A percentile compares a stretch with the other conserved stretches of the same genome.
Conservation (phyloP, 441 rosid genomes). For the Populus tomentosa region DNA sequence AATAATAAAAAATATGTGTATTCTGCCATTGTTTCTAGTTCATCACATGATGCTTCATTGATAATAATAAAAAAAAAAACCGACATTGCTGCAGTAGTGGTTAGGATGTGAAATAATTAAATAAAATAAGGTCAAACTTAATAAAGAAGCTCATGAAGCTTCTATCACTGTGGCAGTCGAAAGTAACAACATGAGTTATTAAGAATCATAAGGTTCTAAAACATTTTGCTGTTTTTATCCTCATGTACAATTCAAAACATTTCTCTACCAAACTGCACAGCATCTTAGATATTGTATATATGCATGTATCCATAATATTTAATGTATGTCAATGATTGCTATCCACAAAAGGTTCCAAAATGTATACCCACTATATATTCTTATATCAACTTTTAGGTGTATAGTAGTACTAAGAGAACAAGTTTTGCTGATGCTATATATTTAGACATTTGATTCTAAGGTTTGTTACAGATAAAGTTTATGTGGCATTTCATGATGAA, state of each 20-base stretch:
- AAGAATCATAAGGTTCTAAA: neutral
- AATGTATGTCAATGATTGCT: too few species aligned
- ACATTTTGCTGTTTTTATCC: too few species aligned
- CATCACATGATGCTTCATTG: constrained; percentile 1
- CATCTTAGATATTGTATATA: too few species aligned
- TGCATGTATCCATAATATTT: too few species aligned
- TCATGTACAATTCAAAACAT: too few species aligned
- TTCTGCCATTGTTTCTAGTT: neutral
- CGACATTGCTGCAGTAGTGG: neutral
- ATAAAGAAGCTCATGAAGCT: too few species aligned
- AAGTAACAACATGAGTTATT: neutral
- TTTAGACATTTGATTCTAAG: neutral
- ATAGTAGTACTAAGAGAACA: too few species aligned
- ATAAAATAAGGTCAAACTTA: neutral
- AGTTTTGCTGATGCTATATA: neutral
- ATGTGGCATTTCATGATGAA: constrained; percentile 87
- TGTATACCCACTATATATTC: too few species aligned
- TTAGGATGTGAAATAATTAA: constrained; percentile 4
- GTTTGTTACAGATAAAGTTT: constrained; percentile 49
- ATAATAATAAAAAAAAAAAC: neutral
- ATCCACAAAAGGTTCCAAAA: too few species aligned
- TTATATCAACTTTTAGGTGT: too few species aligned
- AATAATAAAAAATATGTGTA: neutral
- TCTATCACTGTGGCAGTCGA: neutral
- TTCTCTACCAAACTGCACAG: too few species aligned